phyloP scores from a whole-genome alignment of 768 basidiomycete genomes.

The Leccinum variicolor region DNA sequence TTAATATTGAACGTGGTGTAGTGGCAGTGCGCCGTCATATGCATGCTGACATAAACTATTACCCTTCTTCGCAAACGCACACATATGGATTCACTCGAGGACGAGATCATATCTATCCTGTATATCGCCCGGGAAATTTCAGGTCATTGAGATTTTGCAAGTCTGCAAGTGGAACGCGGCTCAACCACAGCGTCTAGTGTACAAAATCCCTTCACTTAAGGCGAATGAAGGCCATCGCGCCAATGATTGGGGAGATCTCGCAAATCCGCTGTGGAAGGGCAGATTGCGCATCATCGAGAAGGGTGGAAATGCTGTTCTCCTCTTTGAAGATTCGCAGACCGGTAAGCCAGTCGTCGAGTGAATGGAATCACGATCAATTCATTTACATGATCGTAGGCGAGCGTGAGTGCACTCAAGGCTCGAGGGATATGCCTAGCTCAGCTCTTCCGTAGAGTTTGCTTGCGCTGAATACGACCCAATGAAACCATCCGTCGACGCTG shows the following conservation, averaged over 20 bases:
- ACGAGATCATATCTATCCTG: conserved; percentile 87
- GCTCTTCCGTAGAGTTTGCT: conserved; percentile 69
- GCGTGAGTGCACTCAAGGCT: conserved; percentile 43
- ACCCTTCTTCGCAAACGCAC: not conserved
- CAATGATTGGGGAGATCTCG: conserved; percentile 88
- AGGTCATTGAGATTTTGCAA: conserved; percentile 46
- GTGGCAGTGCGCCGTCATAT: not conserved
- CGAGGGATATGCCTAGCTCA: conserved; percentile 8
- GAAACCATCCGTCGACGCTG: conserved; percentile 88
- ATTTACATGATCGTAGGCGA: conserved; percentile 46
- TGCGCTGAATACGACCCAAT: conserved; percentile 75
- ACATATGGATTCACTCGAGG: conserved; percentile 54
- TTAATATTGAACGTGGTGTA: conserved; percentile 1
- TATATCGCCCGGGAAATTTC: conserved; percentile 90
- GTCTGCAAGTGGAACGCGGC: conserved; percentile 8
- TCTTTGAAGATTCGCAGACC: conserved; percentile 77
- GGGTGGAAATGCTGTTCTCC: conserved; percentile 59
- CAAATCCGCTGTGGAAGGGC: conserved; percentile 86
- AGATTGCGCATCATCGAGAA: conserved; percentile 82
- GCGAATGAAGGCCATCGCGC: conserved; percentile 89
- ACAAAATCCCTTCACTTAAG: conserved; percentile 86
- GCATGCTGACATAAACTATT: conserved; percentile 30
- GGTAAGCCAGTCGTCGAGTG: conserved; percentile 45
- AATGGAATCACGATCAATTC: conserved; percentile 3
- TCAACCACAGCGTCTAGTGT: conserved; percentile 52